Conservation (phyloP, 768 basidiomycete species). For the Tricholoma bakamatsutake region DNA sequence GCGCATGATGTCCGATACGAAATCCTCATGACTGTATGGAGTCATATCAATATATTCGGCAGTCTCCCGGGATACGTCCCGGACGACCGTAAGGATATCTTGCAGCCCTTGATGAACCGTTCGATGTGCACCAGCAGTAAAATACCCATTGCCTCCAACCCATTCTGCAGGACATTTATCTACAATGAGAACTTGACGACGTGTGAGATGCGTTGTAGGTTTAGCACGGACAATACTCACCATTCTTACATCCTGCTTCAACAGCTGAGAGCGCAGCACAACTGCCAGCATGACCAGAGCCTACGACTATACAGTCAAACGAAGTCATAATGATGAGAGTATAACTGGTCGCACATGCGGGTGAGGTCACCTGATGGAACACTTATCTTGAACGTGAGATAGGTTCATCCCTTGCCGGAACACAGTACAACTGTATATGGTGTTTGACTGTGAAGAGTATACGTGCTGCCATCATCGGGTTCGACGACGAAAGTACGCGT, state of each 20-base stretch:
- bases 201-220: background rate
- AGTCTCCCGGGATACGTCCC: slow-evolving; percentile 38
- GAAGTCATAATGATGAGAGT: slow-evolving; percentile 4
- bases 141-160: slow-evolving; percentile 69
- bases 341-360: no score
- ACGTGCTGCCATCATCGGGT: no score
- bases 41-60: slow-evolving; percentile 45
- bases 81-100: slow-evolving; percentile 52
- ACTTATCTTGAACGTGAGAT: no score
- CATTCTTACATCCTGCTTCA: slow-evolving; percentile 51
- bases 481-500: background rate
- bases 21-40: slow-evolving; percentile 51
- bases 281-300: slow-evolving; percentile 63
- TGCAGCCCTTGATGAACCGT: slow-evolving; percentile 56
- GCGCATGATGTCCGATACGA: slow-evolving; percentile 54
- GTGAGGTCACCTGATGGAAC: no score
- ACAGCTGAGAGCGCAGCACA: slow-evolving; percentile 57
- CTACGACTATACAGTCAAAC: slow-evolving; percentile 57
- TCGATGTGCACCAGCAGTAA: slow-evolving; percentile 65
- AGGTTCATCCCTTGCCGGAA: no score
- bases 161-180: slow-evolving; percentile 62
- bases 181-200: slow-evolving; percentile 44
- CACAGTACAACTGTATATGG: no score
- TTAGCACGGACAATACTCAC: slow-evolving; percentile 18
- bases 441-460: no score